These are phyloP conservation scores for Debaryomyces sp. DNA, from an alignment of 1,139 yeast genomes.

Conservation along the genomic window DNA sequence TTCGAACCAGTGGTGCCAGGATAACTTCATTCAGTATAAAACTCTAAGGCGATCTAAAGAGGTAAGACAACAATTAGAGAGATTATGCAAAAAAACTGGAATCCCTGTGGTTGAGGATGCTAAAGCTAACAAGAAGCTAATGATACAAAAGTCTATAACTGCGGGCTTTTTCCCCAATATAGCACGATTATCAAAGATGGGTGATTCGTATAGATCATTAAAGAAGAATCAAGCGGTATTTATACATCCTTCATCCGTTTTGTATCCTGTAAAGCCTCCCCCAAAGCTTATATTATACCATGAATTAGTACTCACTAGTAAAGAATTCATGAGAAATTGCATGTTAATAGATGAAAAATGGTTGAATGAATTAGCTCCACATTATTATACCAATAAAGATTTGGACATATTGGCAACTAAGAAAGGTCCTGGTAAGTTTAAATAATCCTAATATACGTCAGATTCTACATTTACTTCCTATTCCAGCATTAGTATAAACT, in stretches of 20 bases:
- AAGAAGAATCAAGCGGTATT: constrained; percentile 66
- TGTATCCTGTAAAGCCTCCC: constrained; percentile 66
- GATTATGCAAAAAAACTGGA: constrained; percentile 65
- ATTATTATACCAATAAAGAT: constrained; percentile 25
- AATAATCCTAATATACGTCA: background rate
- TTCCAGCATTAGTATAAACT: background rate
- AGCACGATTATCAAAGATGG: constrained; percentile 69
- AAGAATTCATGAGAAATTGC: constrained; percentile 89
- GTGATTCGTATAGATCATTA: constrained; percentile 68
- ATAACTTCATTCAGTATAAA: constrained; percentile 76
- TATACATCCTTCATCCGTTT: constrained; percentile 81
- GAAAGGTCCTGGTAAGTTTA: background rate
- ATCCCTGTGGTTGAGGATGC: constrained; percentile 27
- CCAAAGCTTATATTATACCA: constrained; percentile 75
- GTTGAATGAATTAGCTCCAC: constrained; percentile 27
- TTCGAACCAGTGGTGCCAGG: constrained; percentile 85
- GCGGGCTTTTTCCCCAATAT: constrained; percentile 85
- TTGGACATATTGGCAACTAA: constrained; percentile 15
- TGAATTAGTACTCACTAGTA: constrained; percentile 82
- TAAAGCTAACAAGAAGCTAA: constrained; percentile 25
- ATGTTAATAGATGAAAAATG: constrained; percentile 60
- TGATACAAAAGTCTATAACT: constrained; percentile 67
- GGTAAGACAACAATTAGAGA: constrained; percentile 69
- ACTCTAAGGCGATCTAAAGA: constrained; percentile 71
- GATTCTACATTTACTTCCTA: background rate